Percentiles rank a stretch among this genome's conserved stretches.
phyloP scores from a whole-genome alignment of 345 rosid species.

The Triadica sebifera region DNA sequence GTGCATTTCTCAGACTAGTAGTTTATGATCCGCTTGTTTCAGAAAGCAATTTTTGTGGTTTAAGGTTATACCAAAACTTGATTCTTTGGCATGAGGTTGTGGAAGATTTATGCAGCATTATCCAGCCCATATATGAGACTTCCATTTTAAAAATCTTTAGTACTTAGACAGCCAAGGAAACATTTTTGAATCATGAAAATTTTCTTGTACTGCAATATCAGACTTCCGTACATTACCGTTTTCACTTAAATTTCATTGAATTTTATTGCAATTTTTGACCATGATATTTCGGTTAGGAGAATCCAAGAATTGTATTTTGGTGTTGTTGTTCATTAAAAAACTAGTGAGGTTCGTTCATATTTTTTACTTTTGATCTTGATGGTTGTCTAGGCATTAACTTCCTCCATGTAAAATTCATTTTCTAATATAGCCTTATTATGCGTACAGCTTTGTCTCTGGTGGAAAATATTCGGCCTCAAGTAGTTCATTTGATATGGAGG shows the following conservation, averaged over 20 bases:
- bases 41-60: neutral
- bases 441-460: conserved; percentile 36
- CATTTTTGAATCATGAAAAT: neutral
- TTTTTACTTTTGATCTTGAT: too few species aligned
- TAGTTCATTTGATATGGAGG: conserved; percentile 25
- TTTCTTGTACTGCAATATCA: neutral
- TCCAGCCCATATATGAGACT: neutral
- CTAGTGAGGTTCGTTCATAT: too few species aligned
- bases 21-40: neutral
- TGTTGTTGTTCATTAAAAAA: neutral
- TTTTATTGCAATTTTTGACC: neutral
- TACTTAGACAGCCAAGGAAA: too few species aligned
- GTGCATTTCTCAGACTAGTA: neutral
- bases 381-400: too few species aligned
- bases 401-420: neutral
- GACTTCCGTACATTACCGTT: too few species aligned
- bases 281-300: neutral
- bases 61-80: neutral
- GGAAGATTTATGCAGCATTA: neutral
- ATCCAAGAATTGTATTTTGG: neutral
- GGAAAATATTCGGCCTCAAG: conserved; percentile 24
- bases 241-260: neutral
- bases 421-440: neutral
- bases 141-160: neutral
- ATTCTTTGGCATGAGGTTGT: too few species aligned